Percentiles rank a stretch among this genome's conserved stretches.
These are phyloP conservation scores for Rubia tinctorum DNA, from an alignment of 305 asterid genomes.

Conservation along the genomic window DNA sequence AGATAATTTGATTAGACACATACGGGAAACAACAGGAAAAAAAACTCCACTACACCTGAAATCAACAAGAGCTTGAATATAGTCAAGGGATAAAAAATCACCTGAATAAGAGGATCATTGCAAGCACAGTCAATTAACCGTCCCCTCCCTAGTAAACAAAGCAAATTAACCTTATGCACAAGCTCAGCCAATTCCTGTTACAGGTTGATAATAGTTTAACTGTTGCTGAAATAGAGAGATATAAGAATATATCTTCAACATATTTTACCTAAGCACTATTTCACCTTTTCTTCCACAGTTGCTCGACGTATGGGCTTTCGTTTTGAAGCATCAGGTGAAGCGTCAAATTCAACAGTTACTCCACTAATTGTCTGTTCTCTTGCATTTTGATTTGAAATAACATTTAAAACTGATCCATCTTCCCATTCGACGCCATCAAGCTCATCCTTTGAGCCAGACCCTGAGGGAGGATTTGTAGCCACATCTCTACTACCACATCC, in stretches of 20 bases:
- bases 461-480: constrained; percentile 27
- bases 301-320: constrained; percentile 70
- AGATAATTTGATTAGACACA: neutral
- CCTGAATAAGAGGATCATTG: constrained; percentile 93
- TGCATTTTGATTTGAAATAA: constrained; percentile 29
- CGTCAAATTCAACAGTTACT: constrained; percentile 76
- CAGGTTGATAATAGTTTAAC: constrained; percentile 10
- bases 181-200: constrained; percentile 86
- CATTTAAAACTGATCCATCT: constrained; percentile 56
- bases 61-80: neutral
- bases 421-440: constrained; percentile 79
- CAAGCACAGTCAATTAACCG: constrained; percentile 77
- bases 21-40: neutral
- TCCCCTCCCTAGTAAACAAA: constrained; percentile 94
- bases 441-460: constrained; percentile 34
- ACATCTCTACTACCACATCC: constrained; percentile 34
- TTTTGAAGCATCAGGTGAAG: constrained; percentile 48
- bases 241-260: neutral
- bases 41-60: neutral
- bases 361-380: constrained; percentile 47
- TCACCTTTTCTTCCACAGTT: constrained; percentile 86
- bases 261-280: neutral
- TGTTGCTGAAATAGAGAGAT: neutral
- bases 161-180: constrained; percentile 87
- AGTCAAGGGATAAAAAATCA: constrained; percentile 21